phyloP scores from a whole-genome alignment of 2,329 filamentous ascomycete genomes.

The Cercospora berteroae region DNA sequence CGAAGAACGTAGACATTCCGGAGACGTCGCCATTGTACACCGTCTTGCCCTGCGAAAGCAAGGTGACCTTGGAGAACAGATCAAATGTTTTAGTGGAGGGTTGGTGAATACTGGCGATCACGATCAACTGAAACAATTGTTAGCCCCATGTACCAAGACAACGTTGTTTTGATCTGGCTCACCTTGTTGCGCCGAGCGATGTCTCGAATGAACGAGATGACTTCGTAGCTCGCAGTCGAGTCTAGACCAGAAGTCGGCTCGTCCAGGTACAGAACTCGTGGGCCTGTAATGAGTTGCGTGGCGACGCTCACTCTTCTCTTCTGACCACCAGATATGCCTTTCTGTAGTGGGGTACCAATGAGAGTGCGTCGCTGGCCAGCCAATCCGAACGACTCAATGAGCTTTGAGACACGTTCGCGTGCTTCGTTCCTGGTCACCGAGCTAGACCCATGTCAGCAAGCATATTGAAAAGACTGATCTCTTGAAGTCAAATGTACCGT shows the following conservation, averaged over 20 bases:
- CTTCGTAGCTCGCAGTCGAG: constrained; percentile 69
- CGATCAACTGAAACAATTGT: constrained; percentile 55
- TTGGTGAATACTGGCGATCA: constrained; percentile 79
- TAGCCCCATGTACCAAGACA: neutral
- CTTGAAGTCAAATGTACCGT: constrained; percentile 47
- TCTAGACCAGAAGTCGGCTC: constrained; percentile 81
- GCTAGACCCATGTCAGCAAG: constrained; percentile 45
- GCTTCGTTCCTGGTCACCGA: constrained; percentile 56
- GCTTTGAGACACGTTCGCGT: constrained; percentile 57
- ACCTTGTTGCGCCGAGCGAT: constrained; percentile 64
- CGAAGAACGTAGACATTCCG: constrained; percentile 59
- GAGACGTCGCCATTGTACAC: constrained; percentile 67
- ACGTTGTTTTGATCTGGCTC: constrained; percentile 1
- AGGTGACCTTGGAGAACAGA: constrained; percentile 71
- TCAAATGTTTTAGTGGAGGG: constrained; percentile 74
- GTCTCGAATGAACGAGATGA: constrained; percentile 66
- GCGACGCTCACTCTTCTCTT: constrained; percentile 76
- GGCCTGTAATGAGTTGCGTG: constrained; percentile 73
- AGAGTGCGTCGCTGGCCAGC: constrained; percentile 63
- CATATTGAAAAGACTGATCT: neutral
- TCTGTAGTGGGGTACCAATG: constrained; percentile 74
- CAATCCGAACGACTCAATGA: constrained; percentile 70
- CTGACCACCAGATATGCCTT: constrained; percentile 79
- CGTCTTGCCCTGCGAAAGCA: constrained; percentile 66
- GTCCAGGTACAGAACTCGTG: constrained; percentile 75